Base-by-base conservation (phyloP, 257 asterid genomes). In the Prunella vulgaris region DNA sequence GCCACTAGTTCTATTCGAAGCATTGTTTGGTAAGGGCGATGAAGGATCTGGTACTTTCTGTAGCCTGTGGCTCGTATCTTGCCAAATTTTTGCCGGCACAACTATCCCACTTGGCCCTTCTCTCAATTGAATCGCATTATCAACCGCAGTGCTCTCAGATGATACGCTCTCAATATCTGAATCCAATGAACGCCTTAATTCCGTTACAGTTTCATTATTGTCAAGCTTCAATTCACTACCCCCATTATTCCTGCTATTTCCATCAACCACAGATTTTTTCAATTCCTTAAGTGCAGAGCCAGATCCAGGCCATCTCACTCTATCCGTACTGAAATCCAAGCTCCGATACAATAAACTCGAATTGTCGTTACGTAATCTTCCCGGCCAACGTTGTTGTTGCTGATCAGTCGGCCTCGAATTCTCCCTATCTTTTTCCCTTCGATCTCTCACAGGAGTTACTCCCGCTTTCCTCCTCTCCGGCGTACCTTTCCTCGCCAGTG, bases 371-470 rank as follows among this genome's bases (percentile, higher is more conserved):
- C 93, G 90, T 62, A 81, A 84, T 81, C 96, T 84, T 38, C 84
- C 95, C 12, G 98, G 97, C 98, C 97, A 93, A 13, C 87, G 88
- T 27, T 78, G 90, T 49, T 77, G 75, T 30, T 74, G 81, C 66
- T 84, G 90, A 69, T 90, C 97, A 77, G 74, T 79, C 25, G 82
- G 74, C 84, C 68, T 87, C 67, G 84, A 66, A 58, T 78, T 90
- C 68, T 87, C 95, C 38, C 65, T 70, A 74, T 82, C 78, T 70
- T 44, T 72, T 27, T 69, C 81, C 60, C 74, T 52, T 18, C 74
- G 84, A 82, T 91, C 90, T 57, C 79, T 82, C 72, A 74, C 78
- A 9, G 92, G 94, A 76, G 86, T 87, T 30, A 35, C 73, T 18
- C 77, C 76, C 60, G 71, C 66, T 70, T 78, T 86, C 78, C 84